These are phyloP conservation scores for Populus hybrid DNA, from an alignment of 441 rosid genomes.

Conservation along the genomic window DNA sequence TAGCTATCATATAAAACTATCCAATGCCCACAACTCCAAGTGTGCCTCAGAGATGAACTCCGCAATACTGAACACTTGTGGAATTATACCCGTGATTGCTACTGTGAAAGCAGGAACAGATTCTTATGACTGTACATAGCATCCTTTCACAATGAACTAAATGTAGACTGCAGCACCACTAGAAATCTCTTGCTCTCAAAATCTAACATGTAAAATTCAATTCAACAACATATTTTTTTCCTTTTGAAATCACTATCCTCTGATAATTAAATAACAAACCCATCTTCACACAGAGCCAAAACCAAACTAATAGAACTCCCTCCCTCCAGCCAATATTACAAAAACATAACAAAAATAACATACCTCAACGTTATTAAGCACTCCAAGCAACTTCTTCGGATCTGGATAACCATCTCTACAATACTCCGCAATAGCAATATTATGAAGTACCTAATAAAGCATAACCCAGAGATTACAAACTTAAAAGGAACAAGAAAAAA, in stretches of 20 bases:
- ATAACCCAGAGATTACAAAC: constrained; percentile 16
- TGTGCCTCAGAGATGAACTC: not conserved
- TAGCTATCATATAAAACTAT: not conserved
- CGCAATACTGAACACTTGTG: not conserved
- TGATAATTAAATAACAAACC: not conserved
- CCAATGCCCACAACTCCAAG: not conserved
- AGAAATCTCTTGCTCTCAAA: not conserved
- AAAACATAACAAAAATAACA: constrained; percentile 3
- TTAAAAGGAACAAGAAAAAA: not conserved
- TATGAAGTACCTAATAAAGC: constrained; percentile 72
- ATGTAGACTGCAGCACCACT: not conserved
- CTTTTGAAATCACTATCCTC: not conserved
- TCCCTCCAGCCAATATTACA: not conserved
- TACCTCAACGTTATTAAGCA: constrained; percentile 75
- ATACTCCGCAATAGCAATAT: constrained; percentile 81
- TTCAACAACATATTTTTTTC: not conserved
- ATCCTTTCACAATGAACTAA: not conserved
- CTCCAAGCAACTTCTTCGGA: constrained; percentile 70
- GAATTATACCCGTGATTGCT: not conserved
- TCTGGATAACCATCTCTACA: constrained; percentile 70
- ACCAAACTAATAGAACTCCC: not conserved
- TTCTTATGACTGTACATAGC: not conserved
- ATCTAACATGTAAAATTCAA: not conserved
- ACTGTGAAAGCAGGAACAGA: not conserved
- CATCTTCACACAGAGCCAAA: not conserved